Evolutionary conservation across 257 asterid genomes (phyloP).

Genomic region (Linderniella brevidens): DNA sequence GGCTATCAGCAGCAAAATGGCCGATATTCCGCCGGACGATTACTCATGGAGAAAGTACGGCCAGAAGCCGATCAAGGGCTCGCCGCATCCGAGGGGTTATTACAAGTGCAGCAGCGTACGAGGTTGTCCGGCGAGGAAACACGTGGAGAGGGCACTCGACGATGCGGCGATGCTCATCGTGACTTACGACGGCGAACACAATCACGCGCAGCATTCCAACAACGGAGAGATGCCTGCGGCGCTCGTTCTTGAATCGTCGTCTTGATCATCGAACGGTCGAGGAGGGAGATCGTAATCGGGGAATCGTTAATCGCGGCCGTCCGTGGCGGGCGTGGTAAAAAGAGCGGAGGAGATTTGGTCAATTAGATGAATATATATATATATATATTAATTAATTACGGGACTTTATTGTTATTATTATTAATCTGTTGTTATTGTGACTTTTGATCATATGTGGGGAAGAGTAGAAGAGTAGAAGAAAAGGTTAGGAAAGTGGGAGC

Average conservation of each 20-base stretch:
- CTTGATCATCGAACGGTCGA: too few species aligned
- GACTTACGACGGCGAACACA: constrained; percentile 58
- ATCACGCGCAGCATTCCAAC: constrained; percentile 21
- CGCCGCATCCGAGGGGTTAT: constrained; percentile 75
- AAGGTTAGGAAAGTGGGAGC: too few species aligned
- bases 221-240: constrained; percentile 21
- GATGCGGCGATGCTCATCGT: constrained; percentile 50
- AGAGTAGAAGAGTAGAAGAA: too few species aligned
- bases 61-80: constrained; percentile 74
- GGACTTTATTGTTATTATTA: too few species aligned
- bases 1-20: constrained; percentile 63
- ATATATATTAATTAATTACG: too few species aligned
- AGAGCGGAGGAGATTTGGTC: too few species aligned
- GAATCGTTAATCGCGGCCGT: too few species aligned
- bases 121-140: constrained; percentile 65
- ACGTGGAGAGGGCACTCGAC: constrained; percentile 54
- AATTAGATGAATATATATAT: too few species aligned
- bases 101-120: constrained; percentile 55
- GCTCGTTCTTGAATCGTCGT: constrained; percentile 35
- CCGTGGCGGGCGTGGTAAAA: too few species aligned
- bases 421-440: too few species aligned
- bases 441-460: too few species aligned
- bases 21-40: constrained; percentile 77
- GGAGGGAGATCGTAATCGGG: too few species aligned
- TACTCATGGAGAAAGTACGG: constrained; percentile 77